Percentiles rank a stretch among this genome's conserved stretches.
Conservation (phyloP, 202 grass and related monocot genomes). For the Thinopyrum obtusiflorum region DNA sequence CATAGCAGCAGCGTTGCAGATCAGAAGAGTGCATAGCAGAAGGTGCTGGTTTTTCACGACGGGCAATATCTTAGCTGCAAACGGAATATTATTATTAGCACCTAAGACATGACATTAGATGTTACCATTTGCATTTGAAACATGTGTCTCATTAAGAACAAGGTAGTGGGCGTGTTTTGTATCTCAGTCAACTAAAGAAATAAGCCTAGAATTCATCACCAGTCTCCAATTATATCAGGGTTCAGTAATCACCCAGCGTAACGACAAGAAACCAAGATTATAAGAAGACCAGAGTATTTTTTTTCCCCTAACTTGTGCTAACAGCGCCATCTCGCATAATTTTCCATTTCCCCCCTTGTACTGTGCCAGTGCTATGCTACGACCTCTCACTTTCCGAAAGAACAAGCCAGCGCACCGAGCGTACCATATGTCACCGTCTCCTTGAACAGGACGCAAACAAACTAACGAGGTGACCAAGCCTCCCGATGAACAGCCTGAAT, state of each 20-base stretch:
- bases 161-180: not conserved
- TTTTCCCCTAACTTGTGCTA: not conserved
- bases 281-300: not conserved
- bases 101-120: not conserved
- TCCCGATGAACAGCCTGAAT: not conserved
- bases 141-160: not conserved
- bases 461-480: not conserved
- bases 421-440: not conserved
- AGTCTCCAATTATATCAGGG: not conserved
- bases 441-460: not conserved
- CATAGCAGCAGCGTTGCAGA: slow-evolving; percentile 90
- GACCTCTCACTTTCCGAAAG: not conserved
- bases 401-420: not conserved
- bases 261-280: not conserved
- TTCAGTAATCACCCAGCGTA: no score
- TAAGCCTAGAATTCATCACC: not conserved
- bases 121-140: not conserved
- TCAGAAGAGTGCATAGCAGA: slow-evolving; percentile 87
- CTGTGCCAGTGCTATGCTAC: not conserved
- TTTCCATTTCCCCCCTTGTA: not conserved
- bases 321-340: not conserved
- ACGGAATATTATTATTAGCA: not conserved
- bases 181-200: not conserved
- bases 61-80: slow-evolving; percentile 87
- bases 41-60: slow-evolving; percentile 90